Evolutionary conservation across 139 green algal genomes (phyloP).

Genomic region (Diplosphaera chodatii): DNA sequence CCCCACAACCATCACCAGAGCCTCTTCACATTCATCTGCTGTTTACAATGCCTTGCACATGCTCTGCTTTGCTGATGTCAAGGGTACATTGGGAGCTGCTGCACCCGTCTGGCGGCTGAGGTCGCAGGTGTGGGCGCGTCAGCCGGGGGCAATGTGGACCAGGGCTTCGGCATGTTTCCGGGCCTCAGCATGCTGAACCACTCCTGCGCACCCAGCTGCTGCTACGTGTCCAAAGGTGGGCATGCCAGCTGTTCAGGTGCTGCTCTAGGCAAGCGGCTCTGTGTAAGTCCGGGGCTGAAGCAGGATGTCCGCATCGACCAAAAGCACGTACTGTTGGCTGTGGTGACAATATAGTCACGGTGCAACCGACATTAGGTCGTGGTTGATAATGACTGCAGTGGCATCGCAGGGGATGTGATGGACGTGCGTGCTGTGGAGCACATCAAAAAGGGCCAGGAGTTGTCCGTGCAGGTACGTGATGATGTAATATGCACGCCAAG

Average conservation of each 20-base stretch:
- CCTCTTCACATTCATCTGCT: no score
- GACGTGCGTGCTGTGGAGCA: neutral
- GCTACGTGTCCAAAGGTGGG: neutral
- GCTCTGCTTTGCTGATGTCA: no score
- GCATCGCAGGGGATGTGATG: neutral
- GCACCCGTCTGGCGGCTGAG: no score
- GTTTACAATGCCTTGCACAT: no score
- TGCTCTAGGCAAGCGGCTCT: no score
- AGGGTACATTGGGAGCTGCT: no score
- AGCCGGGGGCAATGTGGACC: conserved; percentile 6
- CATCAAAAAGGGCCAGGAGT: neutral
- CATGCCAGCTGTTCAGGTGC: neutral
- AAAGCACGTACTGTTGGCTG: no score
- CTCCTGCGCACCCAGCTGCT: conserved; percentile 28
- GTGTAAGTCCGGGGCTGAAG: no score
- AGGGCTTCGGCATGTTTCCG: conserved; percentile 28
- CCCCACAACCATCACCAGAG: no score
- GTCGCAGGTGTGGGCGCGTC: neutral
- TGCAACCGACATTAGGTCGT: no score
- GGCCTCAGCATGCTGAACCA: conserved; percentile 31
- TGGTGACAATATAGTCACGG: no score
- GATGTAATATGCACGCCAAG: neutral
- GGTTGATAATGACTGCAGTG: neutral
- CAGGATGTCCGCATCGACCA: no score
- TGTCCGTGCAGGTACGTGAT: neutral